phyloP scores from a whole-genome alignment of 257 asterid genomes.

The Penstemon davidsonii region DNA sequence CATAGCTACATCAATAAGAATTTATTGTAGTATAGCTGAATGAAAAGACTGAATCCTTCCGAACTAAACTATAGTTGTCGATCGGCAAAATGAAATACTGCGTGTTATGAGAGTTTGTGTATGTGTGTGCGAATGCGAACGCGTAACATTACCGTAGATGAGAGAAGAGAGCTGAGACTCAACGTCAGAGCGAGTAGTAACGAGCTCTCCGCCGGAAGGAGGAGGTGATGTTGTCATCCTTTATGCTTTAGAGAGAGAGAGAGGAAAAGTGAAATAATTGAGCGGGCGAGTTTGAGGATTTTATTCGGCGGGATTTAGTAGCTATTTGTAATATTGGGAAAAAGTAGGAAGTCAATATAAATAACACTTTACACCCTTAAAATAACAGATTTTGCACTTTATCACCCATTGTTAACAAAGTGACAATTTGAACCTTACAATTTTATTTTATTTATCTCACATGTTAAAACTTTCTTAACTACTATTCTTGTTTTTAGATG shows the following conservation, averaged over 20 bases:
- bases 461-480: no score
- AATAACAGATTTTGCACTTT: neutral
- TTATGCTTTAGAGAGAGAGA: constrained; percentile 14
- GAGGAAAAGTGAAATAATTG: constrained; percentile 16
- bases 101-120: neutral
- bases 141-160: constrained; percentile 49
- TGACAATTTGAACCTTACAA: no score
- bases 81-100: neutral
- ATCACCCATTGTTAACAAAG: no score
- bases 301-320: neutral
- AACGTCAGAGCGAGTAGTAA: constrained; percentile 30
- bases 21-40: neutral
- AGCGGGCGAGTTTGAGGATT: constrained; percentile 27
- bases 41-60: neutral
- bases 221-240: constrained; percentile 51
- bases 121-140: neutral
- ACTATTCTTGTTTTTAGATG: no score
- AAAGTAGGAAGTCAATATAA: neutral
- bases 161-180: constrained; percentile 75
- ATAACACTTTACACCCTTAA: no score
- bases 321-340: no score
- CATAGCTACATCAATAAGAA: neutral
- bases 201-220: constrained; percentile 44
- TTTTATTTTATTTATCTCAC: no score
- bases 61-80: neutral